Percentiles rank a stretch among this genome's conserved stretches.
These are phyloP conservation scores for Diaporthe vaccinii DNA, from an alignment of 2,329 filamentous ascomycete genomes.

Conservation along the genomic window DNA sequence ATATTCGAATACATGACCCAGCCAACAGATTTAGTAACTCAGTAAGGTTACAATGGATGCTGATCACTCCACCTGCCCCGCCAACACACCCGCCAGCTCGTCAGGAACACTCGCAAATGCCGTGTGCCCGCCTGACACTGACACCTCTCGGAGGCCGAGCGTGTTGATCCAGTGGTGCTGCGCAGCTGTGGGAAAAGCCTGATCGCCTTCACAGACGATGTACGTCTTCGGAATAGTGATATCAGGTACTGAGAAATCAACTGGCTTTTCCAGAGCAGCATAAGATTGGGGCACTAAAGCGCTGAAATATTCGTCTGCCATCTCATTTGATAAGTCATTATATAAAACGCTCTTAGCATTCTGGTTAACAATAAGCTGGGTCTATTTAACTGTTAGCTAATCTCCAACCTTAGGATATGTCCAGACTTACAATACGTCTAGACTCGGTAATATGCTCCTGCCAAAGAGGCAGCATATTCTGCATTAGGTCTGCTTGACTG, in stretches of 20 bases:
- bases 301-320: not conserved
- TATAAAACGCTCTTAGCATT: not conserved
- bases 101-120: conserved; percentile 18
- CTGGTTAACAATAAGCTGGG: not conserved
- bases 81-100: no score
- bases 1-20: no score
- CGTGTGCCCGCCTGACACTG: not conserved
- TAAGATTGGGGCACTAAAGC: not conserved
- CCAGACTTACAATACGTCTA: not conserved
- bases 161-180: not conserved
- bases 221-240: conserved; percentile 11
- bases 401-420: no score
- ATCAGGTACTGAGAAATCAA: not conserved
- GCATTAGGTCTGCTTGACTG: not conserved
- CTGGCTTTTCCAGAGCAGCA: not conserved
- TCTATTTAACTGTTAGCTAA: not conserved
- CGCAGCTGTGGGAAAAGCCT: not conserved
- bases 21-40: no score
- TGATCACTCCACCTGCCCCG: no score
- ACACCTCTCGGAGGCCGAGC: not conserved
- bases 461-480: not conserved
- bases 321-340: not conserved
- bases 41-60: no score
- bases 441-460: not conserved
- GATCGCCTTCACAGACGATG: not conserved